Evolutionary conservation across 768 basidiomycete genomes (phyloP).

Genomic region (Naganishia vaughanmartiniae): DNA sequence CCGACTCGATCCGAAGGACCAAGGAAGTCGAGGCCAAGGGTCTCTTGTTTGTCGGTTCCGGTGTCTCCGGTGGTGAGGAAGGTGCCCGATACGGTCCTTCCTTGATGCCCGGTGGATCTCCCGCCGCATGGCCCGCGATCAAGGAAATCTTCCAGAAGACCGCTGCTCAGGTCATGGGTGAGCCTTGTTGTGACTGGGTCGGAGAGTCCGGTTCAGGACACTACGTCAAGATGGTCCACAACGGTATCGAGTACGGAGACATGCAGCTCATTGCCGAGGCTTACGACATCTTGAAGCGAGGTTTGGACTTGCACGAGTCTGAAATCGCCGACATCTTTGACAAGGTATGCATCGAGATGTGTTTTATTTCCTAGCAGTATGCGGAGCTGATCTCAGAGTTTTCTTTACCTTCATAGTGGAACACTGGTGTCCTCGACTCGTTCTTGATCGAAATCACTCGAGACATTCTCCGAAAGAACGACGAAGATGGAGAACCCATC

Average conservation of each 20-base stretch:
- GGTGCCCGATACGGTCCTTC: conserved; percentile 94
- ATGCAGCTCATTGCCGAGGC: conserved; percentile 99
- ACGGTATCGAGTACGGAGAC: conserved; percentile 98
- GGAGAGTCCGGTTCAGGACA: conserved; percentile 84
- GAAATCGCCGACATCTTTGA: conserved; percentile 94
- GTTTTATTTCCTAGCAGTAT: not conserved
- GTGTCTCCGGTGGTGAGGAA: conserved; percentile 99
- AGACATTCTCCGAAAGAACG: conserved; percentile 95
- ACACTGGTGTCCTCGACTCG: conserved; percentile 98
- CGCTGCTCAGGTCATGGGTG: conserved; percentile 87
- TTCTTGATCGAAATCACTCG: conserved; percentile 98
- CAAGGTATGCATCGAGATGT: conserved; percentile 51
- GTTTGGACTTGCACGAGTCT: conserved; percentile 75
- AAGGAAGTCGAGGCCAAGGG: conserved; percentile 92
- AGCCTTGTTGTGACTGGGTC: conserved; percentile 99
- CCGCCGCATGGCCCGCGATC: conserved; percentile 91
- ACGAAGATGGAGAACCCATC: conserved; percentile 87
- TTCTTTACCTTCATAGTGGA: conserved; percentile 55
- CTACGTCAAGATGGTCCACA: conserved; percentile 99
- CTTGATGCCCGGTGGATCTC: conserved; percentile 96
- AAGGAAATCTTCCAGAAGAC: conserved; percentile 99
- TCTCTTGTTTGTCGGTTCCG: conserved; percentile 93
- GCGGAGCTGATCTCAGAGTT: not conserved
- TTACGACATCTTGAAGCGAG: conserved; percentile 92
- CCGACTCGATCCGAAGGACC: conserved; percentile 92